phyloP scores from a whole-genome alignment of 192 early-diverging fungal genomes.

The Rhizophagus sp. region DNA sequence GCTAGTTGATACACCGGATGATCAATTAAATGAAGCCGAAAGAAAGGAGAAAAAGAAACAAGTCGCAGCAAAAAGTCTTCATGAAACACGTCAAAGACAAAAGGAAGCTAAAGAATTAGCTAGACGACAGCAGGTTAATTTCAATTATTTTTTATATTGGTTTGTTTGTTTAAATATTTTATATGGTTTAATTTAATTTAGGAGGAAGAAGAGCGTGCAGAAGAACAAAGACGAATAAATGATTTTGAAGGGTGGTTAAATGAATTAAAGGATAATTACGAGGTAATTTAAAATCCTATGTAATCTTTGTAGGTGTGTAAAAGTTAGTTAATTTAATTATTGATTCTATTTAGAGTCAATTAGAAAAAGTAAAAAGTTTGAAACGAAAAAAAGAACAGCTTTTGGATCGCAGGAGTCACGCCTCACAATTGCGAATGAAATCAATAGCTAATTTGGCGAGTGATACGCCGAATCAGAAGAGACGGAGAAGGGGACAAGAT shows the following conservation, averaged over 20 bases:
- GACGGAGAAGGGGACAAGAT: conserved; percentile 61
- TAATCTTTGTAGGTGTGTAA: neutral
- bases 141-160: neutral
- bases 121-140: conserved; percentile 49
- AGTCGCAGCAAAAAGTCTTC: conserved; percentile 70
- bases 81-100: conserved; percentile 67
- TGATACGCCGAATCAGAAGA: conserved; percentile 51
- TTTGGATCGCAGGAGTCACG: conserved; percentile 82
- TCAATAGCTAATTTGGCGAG: conserved; percentile 83
- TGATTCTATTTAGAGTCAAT: conserved; percentile 37
- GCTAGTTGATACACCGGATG: conserved; percentile 78
- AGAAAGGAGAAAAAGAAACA: conserved; percentile 86
- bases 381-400: conserved; percentile 74
- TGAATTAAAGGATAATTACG: conserved; percentile 62
- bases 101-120: conserved; percentile 70
- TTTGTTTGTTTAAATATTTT: neutral
- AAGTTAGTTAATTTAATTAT: too few relatives aligned
- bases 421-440: conserved; percentile 82
- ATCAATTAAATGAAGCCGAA: conserved; percentile 73
- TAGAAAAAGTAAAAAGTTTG: conserved; percentile 71
- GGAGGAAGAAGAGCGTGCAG: conserved; percentile 63
- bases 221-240: conserved; percentile 68
- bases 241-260: conserved; percentile 76
- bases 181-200: conserved; percentile 24
- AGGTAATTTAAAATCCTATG: conserved; percentile 31